phyloP scores from a whole-genome alignment of 139 green algal species.

The Chlamydomonas sphaeroides region DNA sequence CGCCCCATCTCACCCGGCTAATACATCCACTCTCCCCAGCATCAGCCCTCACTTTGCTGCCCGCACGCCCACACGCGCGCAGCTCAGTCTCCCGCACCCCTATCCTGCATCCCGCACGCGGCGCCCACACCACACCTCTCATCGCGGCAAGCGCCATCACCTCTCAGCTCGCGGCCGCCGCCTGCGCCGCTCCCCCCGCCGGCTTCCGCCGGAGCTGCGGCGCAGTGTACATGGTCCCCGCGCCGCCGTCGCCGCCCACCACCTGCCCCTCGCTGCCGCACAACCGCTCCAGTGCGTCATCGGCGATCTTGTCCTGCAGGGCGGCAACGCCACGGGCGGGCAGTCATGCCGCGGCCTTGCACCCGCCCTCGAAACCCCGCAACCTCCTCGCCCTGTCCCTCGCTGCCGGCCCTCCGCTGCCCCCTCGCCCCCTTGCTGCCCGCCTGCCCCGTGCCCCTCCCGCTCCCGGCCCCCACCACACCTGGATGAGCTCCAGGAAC shows the following conservation, averaged over 20 bases:
- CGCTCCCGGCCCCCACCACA: not conserved
- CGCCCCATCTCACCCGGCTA: too few species aligned
- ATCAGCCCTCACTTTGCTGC: not conserved
- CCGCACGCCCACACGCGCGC: too few species aligned
- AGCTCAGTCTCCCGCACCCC: too few species aligned
- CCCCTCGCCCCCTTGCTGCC: too few species aligned
- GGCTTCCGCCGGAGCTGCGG: too few species aligned
- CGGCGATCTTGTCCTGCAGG: slow-evolving; percentile 15
- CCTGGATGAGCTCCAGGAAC: slow-evolving; percentile 41
- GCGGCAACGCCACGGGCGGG: not conserved
- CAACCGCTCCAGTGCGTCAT: slow-evolving; percentile 12
- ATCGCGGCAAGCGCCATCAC: too few species aligned
- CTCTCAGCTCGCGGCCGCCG: not conserved
- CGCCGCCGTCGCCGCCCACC: slow-evolving; percentile 4
- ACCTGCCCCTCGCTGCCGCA: not conserved
- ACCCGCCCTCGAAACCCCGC: too few species aligned
- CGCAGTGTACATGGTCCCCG: not conserved
- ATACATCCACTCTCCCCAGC: too few species aligned
- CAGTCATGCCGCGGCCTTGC: too few species aligned
- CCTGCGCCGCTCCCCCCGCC: too few species aligned
- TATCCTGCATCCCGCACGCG: not conserved
- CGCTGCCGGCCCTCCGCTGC: too few species aligned
- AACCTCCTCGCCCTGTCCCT: too few species aligned
- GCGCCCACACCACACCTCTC: not conserved
- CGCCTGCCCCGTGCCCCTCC: not conserved